Base-by-base conservation (phyloP, 2,329 filamentous ascomycete genomes). In the Trichoderma simmonsii region DNA sequence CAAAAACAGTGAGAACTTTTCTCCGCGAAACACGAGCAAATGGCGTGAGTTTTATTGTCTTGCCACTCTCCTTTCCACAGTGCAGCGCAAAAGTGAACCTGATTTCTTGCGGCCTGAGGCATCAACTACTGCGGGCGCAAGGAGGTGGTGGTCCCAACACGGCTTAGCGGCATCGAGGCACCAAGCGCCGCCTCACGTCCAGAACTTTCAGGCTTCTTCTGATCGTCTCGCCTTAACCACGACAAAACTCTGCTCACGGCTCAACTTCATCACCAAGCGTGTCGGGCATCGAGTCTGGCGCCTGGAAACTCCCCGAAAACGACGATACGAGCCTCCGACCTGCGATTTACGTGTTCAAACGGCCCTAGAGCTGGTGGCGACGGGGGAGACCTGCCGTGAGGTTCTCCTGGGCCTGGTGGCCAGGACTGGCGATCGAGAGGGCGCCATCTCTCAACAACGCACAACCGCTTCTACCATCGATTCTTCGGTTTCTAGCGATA, bases 221-320 rank as follows among this genome's bases (percentile, higher is more conserved):
- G 74, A 75, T 75, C 77, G 79, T 79, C 80, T 81, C 80, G 78
- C 80, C 79, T 83, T 79, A 81, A 81, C 82, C 80, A 81, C 81
- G 82, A 83, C 82, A 82, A 84, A 82, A 83, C 79, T 79, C 81
- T 80, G 78, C 77, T 75, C 74, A 73, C 75, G 75, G 76, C 75
- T 75, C 77, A 77, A 81, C 79, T 73, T 77, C 83, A 86, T 85
- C 84, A 82, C 80, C 82, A 83, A 84, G 84, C 87, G 86, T 85
- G 85, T 85, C 86, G 82, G 82, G 80, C 83, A 84, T 83, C 83
- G 82, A 81, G 81, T 81, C 80, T 79, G 78, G 76, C 79, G 76
- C 74, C 75, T 70, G 73, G 73, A 78, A 77, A 72, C 76, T 77
- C 77, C 72, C 73, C 69, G 70, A 71, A 73, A 74, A 77, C 73